Evolutionary conservation across 148 eudicot genomes (phyloP).

Genomic region (Oxyria digyna): DNA sequence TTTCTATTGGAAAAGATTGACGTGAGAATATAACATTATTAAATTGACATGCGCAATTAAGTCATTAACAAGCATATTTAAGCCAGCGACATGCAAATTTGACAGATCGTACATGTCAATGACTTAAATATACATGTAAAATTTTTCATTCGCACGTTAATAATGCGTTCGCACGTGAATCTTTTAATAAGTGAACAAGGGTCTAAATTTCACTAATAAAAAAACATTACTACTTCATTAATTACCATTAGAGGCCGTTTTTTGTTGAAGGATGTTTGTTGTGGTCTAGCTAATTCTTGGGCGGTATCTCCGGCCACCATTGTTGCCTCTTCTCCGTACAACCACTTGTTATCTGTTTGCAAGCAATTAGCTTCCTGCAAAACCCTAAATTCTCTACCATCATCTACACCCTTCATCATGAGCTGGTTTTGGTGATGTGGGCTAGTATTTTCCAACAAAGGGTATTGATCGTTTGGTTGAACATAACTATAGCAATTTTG

Average conservation of each 20-base stretch:
- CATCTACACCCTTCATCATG: constrained; percentile 9
- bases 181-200: not conserved
- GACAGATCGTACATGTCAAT: no score
- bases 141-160: no score
- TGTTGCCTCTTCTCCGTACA: constrained; percentile 16
- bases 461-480: constrained; percentile 14
- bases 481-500: constrained; percentile 2
- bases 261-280: constrained; percentile 43
- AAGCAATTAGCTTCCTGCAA: constrained; percentile 23
- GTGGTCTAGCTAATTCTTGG: constrained; percentile 27
- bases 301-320: constrained; percentile 9
- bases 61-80: no score
- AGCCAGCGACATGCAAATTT: no score
- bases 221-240: not conserved
- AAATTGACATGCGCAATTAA: no score
- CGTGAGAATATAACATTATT: no score
- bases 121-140: no score
- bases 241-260: constrained; percentile 49
- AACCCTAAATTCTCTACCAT: constrained; percentile 9
- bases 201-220: not conserved
- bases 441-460: constrained; percentile 29
- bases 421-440: constrained; percentile 7
- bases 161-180: no score
- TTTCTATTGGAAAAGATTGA: no score
- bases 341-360: constrained; percentile 28